Evolutionary conservation across 257 asterid species (phyloP).

Genomic region (Solanum paucissectum): DNA sequence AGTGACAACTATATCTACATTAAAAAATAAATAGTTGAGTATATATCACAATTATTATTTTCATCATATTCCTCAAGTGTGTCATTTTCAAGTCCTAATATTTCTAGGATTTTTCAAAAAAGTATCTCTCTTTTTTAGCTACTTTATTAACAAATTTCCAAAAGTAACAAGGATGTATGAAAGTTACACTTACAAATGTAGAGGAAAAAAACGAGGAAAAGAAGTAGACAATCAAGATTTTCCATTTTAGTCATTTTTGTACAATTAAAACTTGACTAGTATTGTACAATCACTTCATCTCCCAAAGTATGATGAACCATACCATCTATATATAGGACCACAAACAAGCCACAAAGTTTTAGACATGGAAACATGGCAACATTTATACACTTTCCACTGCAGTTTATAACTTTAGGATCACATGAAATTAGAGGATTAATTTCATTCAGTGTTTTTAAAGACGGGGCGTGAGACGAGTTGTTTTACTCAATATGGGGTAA

Average conservation of each 20-base stretch:
- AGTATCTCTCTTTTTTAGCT: not conserved
- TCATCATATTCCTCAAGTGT: not conserved
- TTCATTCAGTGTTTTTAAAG: not conserved
- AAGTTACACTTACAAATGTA: not conserved
- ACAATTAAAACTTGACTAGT: not conserved
- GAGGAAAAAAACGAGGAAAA: not conserved
- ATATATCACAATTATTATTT: not conserved
- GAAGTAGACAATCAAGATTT: not conserved
- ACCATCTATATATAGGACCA: not conserved
- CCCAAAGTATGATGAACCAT: not conserved
- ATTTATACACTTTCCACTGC: not conserved
- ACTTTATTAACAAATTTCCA: slow-evolving; percentile 1
- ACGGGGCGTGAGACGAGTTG: not conserved
- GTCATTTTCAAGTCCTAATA: not conserved
- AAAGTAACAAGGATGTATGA: not conserved
- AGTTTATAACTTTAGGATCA: not conserved
- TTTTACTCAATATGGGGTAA: no score
- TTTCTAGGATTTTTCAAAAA: not conserved
- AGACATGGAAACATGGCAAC: not conserved
- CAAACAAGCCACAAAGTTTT: not conserved
- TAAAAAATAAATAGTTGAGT: not conserved
- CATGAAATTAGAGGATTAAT: not conserved
- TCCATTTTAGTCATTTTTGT: not conserved
- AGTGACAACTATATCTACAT: not conserved
- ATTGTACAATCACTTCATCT: not conserved